Evolutionary conservation across 805 yeast genomes (phyloP).

Genomic region (Komagataella pastoris): DNA sequence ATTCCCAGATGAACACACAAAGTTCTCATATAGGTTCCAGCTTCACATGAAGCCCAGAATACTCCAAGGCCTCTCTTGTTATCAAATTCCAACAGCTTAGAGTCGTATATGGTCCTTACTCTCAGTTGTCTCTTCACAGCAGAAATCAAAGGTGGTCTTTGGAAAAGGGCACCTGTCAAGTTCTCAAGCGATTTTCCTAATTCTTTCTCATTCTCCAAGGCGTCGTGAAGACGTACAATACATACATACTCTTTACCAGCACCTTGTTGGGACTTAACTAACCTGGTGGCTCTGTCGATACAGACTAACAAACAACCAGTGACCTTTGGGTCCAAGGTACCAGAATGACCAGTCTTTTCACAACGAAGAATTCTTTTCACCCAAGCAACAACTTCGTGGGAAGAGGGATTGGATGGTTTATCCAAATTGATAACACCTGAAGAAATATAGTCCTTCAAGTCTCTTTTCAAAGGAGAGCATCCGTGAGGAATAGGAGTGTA

Average conservation of each 20-base stretch:
- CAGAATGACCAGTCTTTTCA: slow-evolving; percentile 98
- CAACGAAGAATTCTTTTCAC: slow-evolving; percentile 88
- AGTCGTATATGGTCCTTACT: slow-evolving; percentile 95
- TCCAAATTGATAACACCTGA: slow-evolving; percentile 96
- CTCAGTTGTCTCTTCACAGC: slow-evolving; percentile 98
- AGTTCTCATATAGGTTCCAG: slow-evolving; percentile 99
- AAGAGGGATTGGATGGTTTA: slow-evolving; percentile 96
- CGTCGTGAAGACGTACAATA: slow-evolving; percentile 91
- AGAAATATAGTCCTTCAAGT: slow-evolving; percentile 74
- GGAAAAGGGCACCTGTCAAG: slow-evolving; percentile 96
- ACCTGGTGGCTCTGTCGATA: slow-evolving; percentile 94
- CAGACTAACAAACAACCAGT: slow-evolving; percentile 98
- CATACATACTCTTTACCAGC: slow-evolving; percentile 99
- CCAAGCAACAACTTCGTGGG: slow-evolving; percentile 99
- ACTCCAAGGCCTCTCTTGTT: slow-evolving; percentile 94
- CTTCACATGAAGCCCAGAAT: slow-evolving; percentile 99
- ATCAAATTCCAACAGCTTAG: slow-evolving; percentile 91
- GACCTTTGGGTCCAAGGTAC: slow-evolving; percentile 94
- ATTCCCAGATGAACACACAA: slow-evolving; percentile 97
- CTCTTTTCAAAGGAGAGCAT: slow-evolving; percentile 88
- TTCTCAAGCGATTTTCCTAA: slow-evolving; percentile 81
- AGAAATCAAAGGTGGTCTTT: slow-evolving; percentile 97
- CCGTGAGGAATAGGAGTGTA: slow-evolving; percentile 97
- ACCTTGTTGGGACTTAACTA: slow-evolving; percentile 98
- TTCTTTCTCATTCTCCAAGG: slow-evolving; percentile 76